Percentiles rank a stretch among this genome's conserved stretches.
Evolutionary conservation across 2,329 filamentous ascomycete genomes (phyloP).

Genomic region (Lachnellula arida): DNA sequence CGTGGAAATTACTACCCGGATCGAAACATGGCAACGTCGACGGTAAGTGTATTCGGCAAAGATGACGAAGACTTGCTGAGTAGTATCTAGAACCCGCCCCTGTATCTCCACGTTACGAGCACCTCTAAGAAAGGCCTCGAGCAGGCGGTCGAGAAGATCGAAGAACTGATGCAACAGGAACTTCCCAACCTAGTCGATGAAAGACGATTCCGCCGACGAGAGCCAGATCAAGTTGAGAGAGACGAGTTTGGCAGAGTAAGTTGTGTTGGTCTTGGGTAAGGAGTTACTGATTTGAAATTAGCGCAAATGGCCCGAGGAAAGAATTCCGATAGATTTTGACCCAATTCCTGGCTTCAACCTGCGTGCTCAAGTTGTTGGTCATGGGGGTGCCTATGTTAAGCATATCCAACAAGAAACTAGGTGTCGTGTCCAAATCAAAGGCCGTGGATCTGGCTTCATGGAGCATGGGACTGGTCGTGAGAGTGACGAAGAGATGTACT

Average conservation of each 20-base stretch:
- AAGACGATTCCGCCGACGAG: constrained; percentile 79
- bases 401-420: constrained; percentile 95
- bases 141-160: constrained; percentile 77
- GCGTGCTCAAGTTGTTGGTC: constrained; percentile 90
- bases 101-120: constrained; percentile 94
- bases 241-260: constrained; percentile 85
- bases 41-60: constrained; percentile 54
- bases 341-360: constrained; percentile 93
- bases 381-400: constrained; percentile 93
- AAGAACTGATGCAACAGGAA: constrained; percentile 94
- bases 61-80: constrained; percentile 13
- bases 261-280: not conserved
- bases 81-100: constrained; percentile 70
- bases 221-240: constrained; percentile 74
- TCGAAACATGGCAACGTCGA: constrained; percentile 91
- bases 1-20: constrained; percentile 95
- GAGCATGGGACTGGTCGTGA: constrained; percentile 84
- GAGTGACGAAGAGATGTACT: constrained; percentile 93
- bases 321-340: constrained; percentile 85
- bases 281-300: constrained; percentile 35
- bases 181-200: constrained; percentile 94
- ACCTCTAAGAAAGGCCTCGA: constrained; percentile 90
- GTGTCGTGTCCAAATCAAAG: constrained; percentile 97
- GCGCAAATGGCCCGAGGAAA: constrained; percentile 99
- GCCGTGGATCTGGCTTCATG: constrained; percentile 88